A percentile compares a stretch with the other conserved stretches of the same genome.
Evolutionary conservation across 768 basidiomycete species (phyloP).

Genomic region (Strobilomyces confusus): DNA sequence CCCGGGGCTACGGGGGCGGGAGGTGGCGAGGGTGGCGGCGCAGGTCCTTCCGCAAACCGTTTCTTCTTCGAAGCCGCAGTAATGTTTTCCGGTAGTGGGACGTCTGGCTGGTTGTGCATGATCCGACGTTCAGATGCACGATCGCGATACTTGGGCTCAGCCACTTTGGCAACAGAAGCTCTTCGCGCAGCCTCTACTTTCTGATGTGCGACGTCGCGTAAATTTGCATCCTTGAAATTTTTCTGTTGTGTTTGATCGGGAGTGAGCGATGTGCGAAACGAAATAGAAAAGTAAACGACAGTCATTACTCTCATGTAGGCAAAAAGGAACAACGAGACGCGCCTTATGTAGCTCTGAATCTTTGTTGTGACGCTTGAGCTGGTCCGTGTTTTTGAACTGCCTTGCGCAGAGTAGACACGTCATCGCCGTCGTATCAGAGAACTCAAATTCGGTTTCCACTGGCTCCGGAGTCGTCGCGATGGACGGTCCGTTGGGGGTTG

Average conservation of each 20-base stretch:
- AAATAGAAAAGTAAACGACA: slow-evolving; percentile 2
- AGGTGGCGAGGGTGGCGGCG: slow-evolving; percentile 57
- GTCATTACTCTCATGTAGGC: slow-evolving; percentile 29
- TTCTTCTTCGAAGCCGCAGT: slow-evolving; percentile 37
- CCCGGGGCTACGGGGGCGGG: slow-evolving; percentile 65
- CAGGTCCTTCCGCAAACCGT: slow-evolving; percentile 50
- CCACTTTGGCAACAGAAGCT: slow-evolving; percentile 21
- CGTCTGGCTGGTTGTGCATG: slow-evolving; percentile 89
- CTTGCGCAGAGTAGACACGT: slow-evolving; percentile 90
- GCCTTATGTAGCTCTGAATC: slow-evolving; percentile 97
- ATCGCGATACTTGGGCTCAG: slow-evolving; percentile 83
- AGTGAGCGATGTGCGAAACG: slow-evolving; percentile 1
- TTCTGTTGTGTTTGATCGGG: slow-evolving; percentile 61
- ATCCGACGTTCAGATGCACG: slow-evolving; percentile 88
- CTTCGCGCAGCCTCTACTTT: slow-evolving; percentile 51
- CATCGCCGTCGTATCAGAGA: slow-evolving; percentile 67
- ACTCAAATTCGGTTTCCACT: slow-evolving; percentile 70
- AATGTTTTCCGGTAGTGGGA: slow-evolving; percentile 58
- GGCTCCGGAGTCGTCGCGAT: slow-evolving; percentile 37
- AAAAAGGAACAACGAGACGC: slow-evolving; percentile 39
- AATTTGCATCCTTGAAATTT: slow-evolving; percentile 71
- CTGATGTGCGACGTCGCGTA: slow-evolving; percentile 71
- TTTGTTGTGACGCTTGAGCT: slow-evolving; percentile 84
- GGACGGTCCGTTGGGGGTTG: slow-evolving; percentile 18
- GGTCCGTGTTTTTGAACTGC: slow-evolving; percentile 86